Conservation (phyloP, 257 asterid species). For the Ocimum tenuiflorum region DNA sequence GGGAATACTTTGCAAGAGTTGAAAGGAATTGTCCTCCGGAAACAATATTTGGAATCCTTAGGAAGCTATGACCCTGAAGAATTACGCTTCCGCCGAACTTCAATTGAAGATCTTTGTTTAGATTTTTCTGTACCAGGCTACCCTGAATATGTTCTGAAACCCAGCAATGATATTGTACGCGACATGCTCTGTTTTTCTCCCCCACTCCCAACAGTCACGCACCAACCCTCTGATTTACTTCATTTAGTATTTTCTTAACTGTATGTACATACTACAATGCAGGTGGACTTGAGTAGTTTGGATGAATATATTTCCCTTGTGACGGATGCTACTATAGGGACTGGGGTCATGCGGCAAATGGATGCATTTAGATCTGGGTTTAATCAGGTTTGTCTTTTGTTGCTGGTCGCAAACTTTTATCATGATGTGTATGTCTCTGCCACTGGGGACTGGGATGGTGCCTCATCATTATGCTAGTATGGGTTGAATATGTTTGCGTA, state of each 20-base stretch:
- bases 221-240: not conserved
- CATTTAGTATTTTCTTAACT: not conserved
- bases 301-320: conserved; percentile 78
- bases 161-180: conserved; percentile 61
- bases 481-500: not conserved
- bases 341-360: conserved; percentile 71
- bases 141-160: conserved; percentile 73
- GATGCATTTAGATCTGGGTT: conserved; percentile 97
- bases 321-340: conserved; percentile 78
- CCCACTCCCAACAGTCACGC: not conserved
- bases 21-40: conserved; percentile 79
- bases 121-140: conserved; percentile 96
- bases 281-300: conserved; percentile 76
- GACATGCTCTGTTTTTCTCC: conserved; percentile 6
- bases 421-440: not conserved
- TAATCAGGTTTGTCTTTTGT: conserved; percentile 57
- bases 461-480: not conserved
- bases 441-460: not conserved
- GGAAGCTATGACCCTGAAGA: conserved; percentile 50
- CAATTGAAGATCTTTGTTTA: conserved; percentile 80
- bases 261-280: conserved; percentile 15
- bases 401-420: not conserved
- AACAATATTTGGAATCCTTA: conserved; percentile 50
- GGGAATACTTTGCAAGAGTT: conserved; percentile 84
- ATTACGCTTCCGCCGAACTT: conserved; percentile 60